These are phyloP conservation scores for Reutealis trisperma DNA, from an alignment of 345 rosid genomes.

Conservation along the genomic window DNA sequence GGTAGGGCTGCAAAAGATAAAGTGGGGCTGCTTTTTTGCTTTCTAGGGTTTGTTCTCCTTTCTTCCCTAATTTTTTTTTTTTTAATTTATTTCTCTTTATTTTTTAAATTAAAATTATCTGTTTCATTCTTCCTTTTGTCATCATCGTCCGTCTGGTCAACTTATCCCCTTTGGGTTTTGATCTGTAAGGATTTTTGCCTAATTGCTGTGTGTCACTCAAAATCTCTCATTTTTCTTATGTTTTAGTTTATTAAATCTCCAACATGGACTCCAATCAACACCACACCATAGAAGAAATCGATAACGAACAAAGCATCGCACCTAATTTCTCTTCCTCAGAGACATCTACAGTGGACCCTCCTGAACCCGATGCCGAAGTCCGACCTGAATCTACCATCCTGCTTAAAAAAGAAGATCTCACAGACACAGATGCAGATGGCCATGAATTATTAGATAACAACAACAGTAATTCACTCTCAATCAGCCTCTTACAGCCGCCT, in stretches of 20 bases:
- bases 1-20: conserved; percentile 32
- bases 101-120: conserved; percentile 7
- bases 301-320: conserved; percentile 30
- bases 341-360: conserved; percentile 35
- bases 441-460: conserved; percentile 1
- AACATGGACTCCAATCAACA: not conserved
- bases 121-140: not conserved
- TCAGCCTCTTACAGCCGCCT: conserved; percentile 16
- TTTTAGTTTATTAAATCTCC: not conserved
- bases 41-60: conserved; percentile 35
- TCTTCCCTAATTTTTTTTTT: not conserved
- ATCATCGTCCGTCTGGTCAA: not conserved
- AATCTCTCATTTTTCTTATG: not conserved
- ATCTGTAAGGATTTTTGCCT: not conserved
- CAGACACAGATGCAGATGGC: conserved; percentile 34
- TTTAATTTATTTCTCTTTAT: not conserved
- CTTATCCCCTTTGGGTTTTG: not conserved
- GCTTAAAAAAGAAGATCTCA: conserved; percentile 43
- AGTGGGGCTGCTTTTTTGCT: conserved; percentile 30
- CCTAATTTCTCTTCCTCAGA: conserved; percentile 28
- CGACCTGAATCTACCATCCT: conserved; percentile 20
- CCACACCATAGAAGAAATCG: conserved; percentile 42
- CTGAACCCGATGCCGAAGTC: not conserved
- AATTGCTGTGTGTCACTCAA: not conserved
- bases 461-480: conserved; percentile 22